Base-by-base conservation (phyloP, 495 filamentous ascomycete species). In the Daldinia caldariorum region DNA sequence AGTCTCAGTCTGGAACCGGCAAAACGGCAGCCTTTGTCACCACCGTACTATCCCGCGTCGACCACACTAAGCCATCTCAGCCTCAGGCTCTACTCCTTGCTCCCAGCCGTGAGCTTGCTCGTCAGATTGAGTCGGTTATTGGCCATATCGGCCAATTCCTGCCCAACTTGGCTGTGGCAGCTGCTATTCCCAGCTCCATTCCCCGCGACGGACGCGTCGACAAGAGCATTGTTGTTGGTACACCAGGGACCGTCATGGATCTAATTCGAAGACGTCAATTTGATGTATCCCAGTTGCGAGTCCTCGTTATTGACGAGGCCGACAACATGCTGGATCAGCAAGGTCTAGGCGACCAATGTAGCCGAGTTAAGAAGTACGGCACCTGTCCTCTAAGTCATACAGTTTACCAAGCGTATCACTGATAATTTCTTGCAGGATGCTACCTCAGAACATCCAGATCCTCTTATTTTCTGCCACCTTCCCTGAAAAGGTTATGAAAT, bases 401-500 rank as follows among this genome's bases (percentile, higher is more conserved):
- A 4, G n/a, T 16, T 8, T 14, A 26, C 16, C 10, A 55, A 58
- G 6, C 13, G 26, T 34, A 8, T 26, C 29, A 43, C 76, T 83
- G 50, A 83, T 67, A 0, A 8, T 20, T 6, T 12, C 26, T 60
- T 65, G 6, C 60, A 94, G 90, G 20, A 76, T 92, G 68, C 82
- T 97, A 10, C 92, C 92, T 0, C 83, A 82, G 39, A 82, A 82
- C 60, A 84, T 91, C 34, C 95, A 99, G 78, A 88, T 93, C 51
- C 90, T 97, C 39, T 88, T 99, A 10, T 98, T 99, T 81, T 97
- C 94, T 14, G 96, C 96, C 16, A 99, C 96, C 0, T 99, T 98
- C 79, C 94, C 96, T 0, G 83, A 89, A 2, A 85, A 91, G 54
- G 94, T 99, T 18, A 85, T 92, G 76, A 79, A 83, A 62, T 99